These are phyloP conservation scores for Tolypocladium capitatum DNA, from an alignment of 2,329 filamentous ascomycete genomes.

Conservation along the genomic window DNA sequence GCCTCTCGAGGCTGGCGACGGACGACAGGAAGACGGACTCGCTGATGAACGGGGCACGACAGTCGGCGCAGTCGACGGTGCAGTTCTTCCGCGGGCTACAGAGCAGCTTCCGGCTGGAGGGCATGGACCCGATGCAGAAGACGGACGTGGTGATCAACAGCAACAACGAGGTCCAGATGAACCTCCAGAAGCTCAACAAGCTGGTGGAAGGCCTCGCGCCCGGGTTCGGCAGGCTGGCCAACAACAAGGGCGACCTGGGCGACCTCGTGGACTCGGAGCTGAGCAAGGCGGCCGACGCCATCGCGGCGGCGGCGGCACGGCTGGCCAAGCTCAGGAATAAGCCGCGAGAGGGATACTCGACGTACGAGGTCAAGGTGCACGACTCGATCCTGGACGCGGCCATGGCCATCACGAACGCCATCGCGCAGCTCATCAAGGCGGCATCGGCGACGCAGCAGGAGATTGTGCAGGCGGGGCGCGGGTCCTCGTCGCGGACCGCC, in stretches of 20 bases:
- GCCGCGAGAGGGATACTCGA: conserved; percentile 87
- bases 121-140: conserved; percentile 81
- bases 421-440: conserved; percentile 87
- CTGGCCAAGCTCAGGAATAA: conserved; percentile 91
- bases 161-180: conserved; percentile 91
- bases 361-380: conserved; percentile 91
- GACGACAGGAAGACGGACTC: conserved; percentile 92
- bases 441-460: conserved; percentile 88
- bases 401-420: conserved; percentile 84
- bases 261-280: conserved; percentile 88
- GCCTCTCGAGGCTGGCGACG: conserved; percentile 79
- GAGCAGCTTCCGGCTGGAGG: conserved; percentile 86
- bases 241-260: conserved; percentile 72
- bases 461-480: conserved; percentile 86
- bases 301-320: conserved; percentile 79
- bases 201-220: conserved; percentile 85
- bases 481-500: conserved; percentile 73
- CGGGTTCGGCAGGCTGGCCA: conserved; percentile 67
- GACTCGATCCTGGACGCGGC: conserved; percentile 91
- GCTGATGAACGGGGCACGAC: conserved; percentile 67
- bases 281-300: conserved; percentile 86
- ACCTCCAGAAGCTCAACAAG: conserved; percentile 86
- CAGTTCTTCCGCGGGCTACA: conserved; percentile 91
- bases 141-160: conserved; percentile 95
- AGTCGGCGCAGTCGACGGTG: conserved; percentile 75